Percentiles rank a stretch among this genome's conserved stretches.
phyloP scores from a whole-genome alignment of 192 early-diverging fungal species.

The Coemansia sp. region DNA sequence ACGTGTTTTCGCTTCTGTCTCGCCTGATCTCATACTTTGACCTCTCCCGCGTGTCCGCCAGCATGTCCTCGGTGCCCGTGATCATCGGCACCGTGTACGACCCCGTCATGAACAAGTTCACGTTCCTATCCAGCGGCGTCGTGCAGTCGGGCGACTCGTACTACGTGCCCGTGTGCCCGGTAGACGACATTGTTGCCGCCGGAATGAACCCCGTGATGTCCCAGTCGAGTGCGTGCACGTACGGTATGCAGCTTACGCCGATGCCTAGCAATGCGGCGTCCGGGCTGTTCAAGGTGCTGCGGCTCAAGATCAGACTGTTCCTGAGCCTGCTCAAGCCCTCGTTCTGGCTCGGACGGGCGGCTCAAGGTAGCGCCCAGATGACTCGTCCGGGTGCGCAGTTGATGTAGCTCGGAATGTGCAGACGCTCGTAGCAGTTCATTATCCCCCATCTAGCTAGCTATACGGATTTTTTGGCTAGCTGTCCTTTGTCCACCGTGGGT shows the following conservation, averaged over 20 bases:
- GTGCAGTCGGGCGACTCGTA: constrained; percentile 13
- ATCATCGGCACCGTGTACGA: constrained; percentile 11
- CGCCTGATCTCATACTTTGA: too few relatives aligned
- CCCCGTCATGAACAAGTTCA: constrained; percentile 23
- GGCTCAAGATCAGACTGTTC: neutral
- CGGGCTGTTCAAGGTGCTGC: neutral
- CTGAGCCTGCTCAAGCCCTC: neutral
- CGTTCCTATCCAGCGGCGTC: constrained; percentile 8
- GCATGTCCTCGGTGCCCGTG: constrained; percentile 5
- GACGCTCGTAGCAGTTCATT: too few relatives aligned
- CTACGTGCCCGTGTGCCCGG: constrained; percentile 33
- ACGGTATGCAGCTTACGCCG: constrained; percentile 4
- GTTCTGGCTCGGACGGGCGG: neutral
- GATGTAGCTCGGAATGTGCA: too few relatives aligned
- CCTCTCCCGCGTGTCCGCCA: constrained; percentile 7
- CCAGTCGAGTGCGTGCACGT: neutral
- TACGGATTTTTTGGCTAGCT: too few relatives aligned
- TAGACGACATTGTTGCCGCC: constrained; percentile 10
- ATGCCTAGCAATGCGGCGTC: constrained; percentile 10
- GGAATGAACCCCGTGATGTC: neutral
- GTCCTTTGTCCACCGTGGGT: too few relatives aligned
- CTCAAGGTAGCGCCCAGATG: too few relatives aligned
- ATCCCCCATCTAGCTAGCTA: too few relatives aligned
- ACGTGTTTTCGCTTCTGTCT: too few relatives aligned
- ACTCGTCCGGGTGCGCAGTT: too few relatives aligned